Evolutionary conservation across 805 yeast genomes (phyloP).

Genomic region (Starmerella ratchasimensis): DNA sequence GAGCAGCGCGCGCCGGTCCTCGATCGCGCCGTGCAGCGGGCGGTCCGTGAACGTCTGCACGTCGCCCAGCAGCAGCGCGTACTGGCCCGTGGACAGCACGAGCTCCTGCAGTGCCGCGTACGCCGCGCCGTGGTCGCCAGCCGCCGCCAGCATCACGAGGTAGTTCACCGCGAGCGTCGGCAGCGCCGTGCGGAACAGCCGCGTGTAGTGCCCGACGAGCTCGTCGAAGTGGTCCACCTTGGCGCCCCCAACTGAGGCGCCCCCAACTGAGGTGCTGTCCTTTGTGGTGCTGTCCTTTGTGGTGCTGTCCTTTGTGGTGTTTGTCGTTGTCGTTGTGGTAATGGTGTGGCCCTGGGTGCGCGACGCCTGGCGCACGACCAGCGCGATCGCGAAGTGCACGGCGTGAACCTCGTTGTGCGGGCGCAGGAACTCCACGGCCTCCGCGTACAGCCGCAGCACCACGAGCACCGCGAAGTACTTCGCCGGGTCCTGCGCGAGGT

Average conservation of each 20-base stretch:
- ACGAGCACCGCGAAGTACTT: slow-evolving; percentile 62
- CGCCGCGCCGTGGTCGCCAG: slow-evolving; percentile 39
- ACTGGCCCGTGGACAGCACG: slow-evolving; percentile 75
- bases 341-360: too few species aligned
- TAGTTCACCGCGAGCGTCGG: slow-evolving; percentile 91
- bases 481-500: slow-evolving; percentile 53
- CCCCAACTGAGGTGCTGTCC: too few species aligned
- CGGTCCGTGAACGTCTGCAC: slow-evolving; percentile 39
- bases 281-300: too few species aligned
- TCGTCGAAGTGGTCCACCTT: slow-evolving; percentile 24
- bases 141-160: slow-evolving; percentile 49
- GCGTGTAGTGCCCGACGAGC: slow-evolving; percentile 60
- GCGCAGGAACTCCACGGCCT: slow-evolving; percentile 55
- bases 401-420: slow-evolving; percentile 65
- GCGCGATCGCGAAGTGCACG: slow-evolving; percentile 74
- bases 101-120: slow-evolving; percentile 74
- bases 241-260: slow-evolving; percentile 34
- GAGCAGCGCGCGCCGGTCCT: slow-evolving; percentile 55
- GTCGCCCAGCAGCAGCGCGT: slow-evolving; percentile 69
- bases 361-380: slow-evolving; percentile 25
- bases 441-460: slow-evolving; percentile 67
- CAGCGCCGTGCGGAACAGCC: slow-evolving; percentile 70
- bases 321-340: too few species aligned
- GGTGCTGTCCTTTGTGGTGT: too few species aligned
- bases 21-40: slow-evolving; percentile 78